phyloP scores from a whole-genome alignment of 495 filamentous ascomycete species.

The Lasiosphaeris hirsuta region DNA sequence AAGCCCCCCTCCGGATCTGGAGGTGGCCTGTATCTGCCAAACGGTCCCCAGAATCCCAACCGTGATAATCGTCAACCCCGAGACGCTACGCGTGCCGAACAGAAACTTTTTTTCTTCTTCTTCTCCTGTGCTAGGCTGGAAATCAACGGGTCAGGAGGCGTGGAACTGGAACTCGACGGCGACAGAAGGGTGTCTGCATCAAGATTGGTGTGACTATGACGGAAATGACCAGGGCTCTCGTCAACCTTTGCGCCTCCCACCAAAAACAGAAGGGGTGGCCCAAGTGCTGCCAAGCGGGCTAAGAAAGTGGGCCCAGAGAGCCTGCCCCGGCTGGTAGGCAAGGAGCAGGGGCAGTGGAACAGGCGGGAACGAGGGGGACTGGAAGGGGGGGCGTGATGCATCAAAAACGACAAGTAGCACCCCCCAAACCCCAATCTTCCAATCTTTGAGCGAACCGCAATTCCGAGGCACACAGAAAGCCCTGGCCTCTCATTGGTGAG shows the following conservation, averaged over 20 bases:
- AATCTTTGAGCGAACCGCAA: background rate
- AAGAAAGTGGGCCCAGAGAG: background rate
- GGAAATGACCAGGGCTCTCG: constrained; percentile 29
- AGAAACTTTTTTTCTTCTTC: background rate
- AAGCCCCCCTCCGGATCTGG: too few relatives aligned
- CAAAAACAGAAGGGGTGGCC: constrained; percentile 9
- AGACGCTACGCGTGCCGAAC: background rate
- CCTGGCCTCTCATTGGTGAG: background rate
- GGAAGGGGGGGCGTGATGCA: constrained; percentile 5
- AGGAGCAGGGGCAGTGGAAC: constrained; percentile 7
- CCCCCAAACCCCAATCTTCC: constrained; percentile 4
- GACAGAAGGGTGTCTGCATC: constrained; percentile 12
- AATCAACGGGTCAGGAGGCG: constrained; percentile 9
- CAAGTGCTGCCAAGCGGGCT: constrained; percentile 7
- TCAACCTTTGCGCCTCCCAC: constrained; percentile 9
- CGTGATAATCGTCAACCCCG: too few relatives aligned
- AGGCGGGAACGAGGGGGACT: constrained; percentile 10
- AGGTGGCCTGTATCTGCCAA: too few relatives aligned
- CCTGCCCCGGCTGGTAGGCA: constrained; percentile 1
- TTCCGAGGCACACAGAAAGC: constrained; percentile 3
- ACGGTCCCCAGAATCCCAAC: too few relatives aligned
- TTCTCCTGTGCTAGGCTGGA: background rate
- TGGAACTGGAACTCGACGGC: background rate
- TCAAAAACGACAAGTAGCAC: constrained; percentile 6
- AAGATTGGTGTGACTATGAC: constrained; percentile 28